Evolutionary conservation across 2,329 filamentous ascomycete genomes (phyloP), one percentile per base, ranked within the genome.

Genomic region (Hypoxylon sp.): DNA sequence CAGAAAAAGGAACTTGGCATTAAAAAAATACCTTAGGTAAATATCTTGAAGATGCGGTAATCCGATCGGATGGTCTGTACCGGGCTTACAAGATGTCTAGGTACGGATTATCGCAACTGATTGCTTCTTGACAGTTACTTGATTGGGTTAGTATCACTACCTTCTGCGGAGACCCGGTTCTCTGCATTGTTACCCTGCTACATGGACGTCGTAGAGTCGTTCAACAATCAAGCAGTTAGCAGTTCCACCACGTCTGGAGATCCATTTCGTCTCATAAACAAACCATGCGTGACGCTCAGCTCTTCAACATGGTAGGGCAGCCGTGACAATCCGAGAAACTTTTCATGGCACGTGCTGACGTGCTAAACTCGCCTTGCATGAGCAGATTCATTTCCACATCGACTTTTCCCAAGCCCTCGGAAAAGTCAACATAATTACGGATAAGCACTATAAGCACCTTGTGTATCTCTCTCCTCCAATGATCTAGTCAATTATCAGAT

Each of bases 261-360:
- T 34, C 7, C 30, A 41, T 20, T 6, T 41, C 6, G 17, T 44
- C 32, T n/a, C n/a, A n/a, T n/a, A n/a, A 10, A 26, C 32, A 32
- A 28, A 46, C 22, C 46, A 13, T 26, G 41, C 19, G 43, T 59
- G 30, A 54, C 56, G 49, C 43, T 41, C 37, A 59, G 52, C 32
- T 53, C 43, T 53, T 47, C 48, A 48, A 53, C 24, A 26, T 4
- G 24, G 8, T 34, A 34, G 30, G 30, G 4, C 30, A 13, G 15
- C 4, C 20, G 15, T 26, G 3, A 24, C 13, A 20, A 26, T 39
- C 11, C 26, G 8, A 20, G 57, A 62, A 65, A 50, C n/a, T 32
- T 37, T 58, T 51, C 50, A 17, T 20, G 24, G 15, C 62, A 65
- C 62, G 58, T 65, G 62, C 44, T 37, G 32, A n/a, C 15, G 28